Percentiles rank a stretch among this genome's conserved stretches.
Conservation (phyloP, 805 yeast species). For the Lipomyces japonicus region DNA sequence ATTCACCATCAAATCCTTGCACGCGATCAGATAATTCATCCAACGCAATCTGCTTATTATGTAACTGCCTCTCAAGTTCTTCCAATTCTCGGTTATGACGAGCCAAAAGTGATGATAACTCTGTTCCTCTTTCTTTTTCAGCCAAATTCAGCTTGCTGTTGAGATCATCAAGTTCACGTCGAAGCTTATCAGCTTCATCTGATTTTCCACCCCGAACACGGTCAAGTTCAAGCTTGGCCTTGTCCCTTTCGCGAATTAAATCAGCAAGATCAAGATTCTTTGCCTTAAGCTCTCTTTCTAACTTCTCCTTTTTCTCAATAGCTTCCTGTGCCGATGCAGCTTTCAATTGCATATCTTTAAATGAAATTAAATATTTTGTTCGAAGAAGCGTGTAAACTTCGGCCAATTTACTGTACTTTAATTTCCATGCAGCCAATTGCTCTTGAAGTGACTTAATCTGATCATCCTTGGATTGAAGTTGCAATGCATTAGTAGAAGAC, state of each 20-base stretch:
- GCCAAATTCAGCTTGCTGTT: conserved; percentile 55
- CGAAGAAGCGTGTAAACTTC: conserved; percentile 85
- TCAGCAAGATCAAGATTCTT: conserved; percentile 87
- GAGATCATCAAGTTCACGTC: conserved; percentile 59
- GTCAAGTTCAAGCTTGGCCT: conserved; percentile 80
- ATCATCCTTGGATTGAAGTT: conserved; percentile 72
- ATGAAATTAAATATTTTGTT: conserved; percentile 81
- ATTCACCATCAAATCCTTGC: conserved; percentile 33
- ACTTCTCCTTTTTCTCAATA: conserved; percentile 71
- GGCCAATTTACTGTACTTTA: conserved; percentile 84
- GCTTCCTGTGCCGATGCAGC: conserved; percentile 90
- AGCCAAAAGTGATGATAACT: conserved; percentile 54
- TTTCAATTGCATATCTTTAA: conserved; percentile 70
- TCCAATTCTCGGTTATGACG: conserved; percentile 64
- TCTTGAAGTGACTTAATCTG: conserved; percentile 64
- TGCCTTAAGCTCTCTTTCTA: conserved; percentile 77
- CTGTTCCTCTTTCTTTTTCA: conserved; percentile 61
- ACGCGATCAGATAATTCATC: conserved; percentile 33
- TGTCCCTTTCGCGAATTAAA: conserved; percentile 80
- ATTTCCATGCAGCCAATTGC: conserved; percentile 73
- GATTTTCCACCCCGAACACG: conserved; percentile 61
- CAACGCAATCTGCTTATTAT: conserved; percentile 36
- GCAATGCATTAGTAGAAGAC: conserved; percentile 64
- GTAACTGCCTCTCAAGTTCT: conserved; percentile 44
- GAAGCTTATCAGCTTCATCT: conserved; percentile 60